phyloP scores from a whole-genome alignment of 352 stramenopile species.

The Blastocystis sp. region DNA sequence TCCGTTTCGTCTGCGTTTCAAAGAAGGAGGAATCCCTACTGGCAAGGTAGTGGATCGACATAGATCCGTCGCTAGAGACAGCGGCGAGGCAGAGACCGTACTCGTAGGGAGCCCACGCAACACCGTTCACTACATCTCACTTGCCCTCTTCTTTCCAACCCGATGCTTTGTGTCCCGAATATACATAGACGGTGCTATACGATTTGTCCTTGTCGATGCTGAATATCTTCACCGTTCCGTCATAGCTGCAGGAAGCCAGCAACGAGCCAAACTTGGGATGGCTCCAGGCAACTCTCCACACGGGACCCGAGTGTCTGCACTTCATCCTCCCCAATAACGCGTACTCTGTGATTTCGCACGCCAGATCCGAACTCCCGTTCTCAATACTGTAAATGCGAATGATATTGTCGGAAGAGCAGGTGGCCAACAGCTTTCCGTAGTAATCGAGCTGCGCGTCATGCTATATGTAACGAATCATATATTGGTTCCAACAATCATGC shows the following conservation, averaged over 20 bases:
- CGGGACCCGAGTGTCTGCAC: conserved; percentile 83
- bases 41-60: conserved; percentile 77
- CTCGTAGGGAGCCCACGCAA: conserved; percentile 93
- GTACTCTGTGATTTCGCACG: conserved; percentile 46
- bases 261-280: conserved; percentile 94
- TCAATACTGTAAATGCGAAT: conserved; percentile 85
- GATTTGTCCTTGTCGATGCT: conserved; percentile 61
- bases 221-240: conserved; percentile 91
- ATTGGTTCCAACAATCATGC: conserved; percentile 84
- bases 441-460: conserved; percentile 98
- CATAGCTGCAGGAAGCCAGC: conserved; percentile 93
- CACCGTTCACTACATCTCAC: conserved; percentile 82
- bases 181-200: conserved; percentile 53
- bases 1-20: conserved; percentile 75
- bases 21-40: conserved; percentile 71
- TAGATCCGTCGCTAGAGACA: conserved; percentile 88
- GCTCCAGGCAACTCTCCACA: conserved; percentile 96
- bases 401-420: conserved; percentile 89
- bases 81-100: conserved; percentile 86
- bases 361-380: conserved; percentile 27
- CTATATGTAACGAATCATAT: conserved; percentile 73
- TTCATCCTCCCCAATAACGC: conserved; percentile 76
- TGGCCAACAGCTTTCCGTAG: conserved; percentile 96
- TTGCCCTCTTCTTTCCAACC: not conserved
- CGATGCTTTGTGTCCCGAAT: conserved; percentile 63